phyloP scores from a whole-genome alignment of 2,329 filamentous ascomycete species.

The Akanthomyces lecanii region DNA sequence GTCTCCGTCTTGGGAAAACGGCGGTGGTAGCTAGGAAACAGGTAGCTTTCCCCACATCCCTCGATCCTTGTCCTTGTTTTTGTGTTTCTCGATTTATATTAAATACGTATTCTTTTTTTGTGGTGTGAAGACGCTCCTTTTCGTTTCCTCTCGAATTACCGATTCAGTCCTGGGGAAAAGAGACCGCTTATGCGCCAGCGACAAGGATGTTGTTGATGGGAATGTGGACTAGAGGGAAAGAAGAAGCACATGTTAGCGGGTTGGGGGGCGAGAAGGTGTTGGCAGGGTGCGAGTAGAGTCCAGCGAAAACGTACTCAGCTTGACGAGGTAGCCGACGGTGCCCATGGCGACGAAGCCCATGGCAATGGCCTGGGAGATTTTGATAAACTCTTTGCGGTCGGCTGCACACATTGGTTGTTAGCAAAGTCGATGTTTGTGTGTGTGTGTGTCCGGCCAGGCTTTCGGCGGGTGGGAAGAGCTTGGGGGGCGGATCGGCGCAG shows the following conservation, averaged over 20 bases:
- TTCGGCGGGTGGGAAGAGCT: background rate
- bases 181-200: slow-evolving; percentile 52
- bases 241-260: background rate
- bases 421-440: background rate
- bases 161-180: background rate
- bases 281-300: too few relatives aligned
- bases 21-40: background rate
- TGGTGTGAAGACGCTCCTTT: background rate
- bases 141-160: background rate
- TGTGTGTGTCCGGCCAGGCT: background rate
- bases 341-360: slow-evolving; percentile 69
- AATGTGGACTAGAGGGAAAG: slow-evolving; percentile 52
- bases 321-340: slow-evolving; percentile 65
- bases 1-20: background rate
- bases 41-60: background rate
- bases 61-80: background rate
- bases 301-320: slow-evolving; percentile 51
- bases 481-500: background rate
- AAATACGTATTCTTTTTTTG: background rate
- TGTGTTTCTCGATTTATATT: background rate
- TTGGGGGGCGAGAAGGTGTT: background rate
- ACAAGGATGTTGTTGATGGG: slow-evolving; percentile 68
- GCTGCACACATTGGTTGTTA: slow-evolving; percentile 24
- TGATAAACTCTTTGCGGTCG: slow-evolving; percentile 41
- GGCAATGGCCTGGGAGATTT: slow-evolving; percentile 56